Percentiles rank a stretch among this genome's conserved stretches.
Evolutionary conservation across 2,329 filamentous ascomycete genomes (phyloP).

Genomic region (Aspergillus tanneri): DNA sequence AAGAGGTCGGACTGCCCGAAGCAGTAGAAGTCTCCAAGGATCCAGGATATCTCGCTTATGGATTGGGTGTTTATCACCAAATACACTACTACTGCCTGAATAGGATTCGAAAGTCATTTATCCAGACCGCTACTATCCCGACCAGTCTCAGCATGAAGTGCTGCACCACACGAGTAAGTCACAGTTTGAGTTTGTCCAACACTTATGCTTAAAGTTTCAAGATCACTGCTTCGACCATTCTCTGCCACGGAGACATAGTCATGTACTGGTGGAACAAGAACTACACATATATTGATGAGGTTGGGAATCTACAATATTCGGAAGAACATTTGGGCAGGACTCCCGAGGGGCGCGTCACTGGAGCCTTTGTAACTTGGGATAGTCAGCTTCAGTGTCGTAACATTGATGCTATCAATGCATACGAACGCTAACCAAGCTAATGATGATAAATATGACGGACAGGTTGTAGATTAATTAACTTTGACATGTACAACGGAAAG

Average conservation of each 20-base stretch:
- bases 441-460: neutral
- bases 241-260: neutral
- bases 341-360: neutral
- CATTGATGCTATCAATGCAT: neutral
- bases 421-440: neutral
- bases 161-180: neutral
- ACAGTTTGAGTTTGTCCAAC: neutral
- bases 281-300: neutral
- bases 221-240: neutral
- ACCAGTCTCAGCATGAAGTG: neutral
- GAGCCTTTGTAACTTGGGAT: neutral
- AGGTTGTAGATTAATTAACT: neutral
- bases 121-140: neutral
- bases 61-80: neutral
- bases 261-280: slow-evolving; percentile 1
- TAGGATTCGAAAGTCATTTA: neutral
- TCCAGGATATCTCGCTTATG: neutral
- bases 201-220: neutral
- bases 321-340: neutral
- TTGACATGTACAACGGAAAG: too few relatives aligned
- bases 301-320: neutral
- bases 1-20: neutral
- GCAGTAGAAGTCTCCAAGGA: neutral
- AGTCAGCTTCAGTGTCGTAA: neutral
- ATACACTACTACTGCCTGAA: neutral